Percentiles rank a stretch among this genome's conserved stretches.
phyloP scores from a whole-genome alignment of 345 rosid species.

The Erysimum cheiranthoides region DNA sequence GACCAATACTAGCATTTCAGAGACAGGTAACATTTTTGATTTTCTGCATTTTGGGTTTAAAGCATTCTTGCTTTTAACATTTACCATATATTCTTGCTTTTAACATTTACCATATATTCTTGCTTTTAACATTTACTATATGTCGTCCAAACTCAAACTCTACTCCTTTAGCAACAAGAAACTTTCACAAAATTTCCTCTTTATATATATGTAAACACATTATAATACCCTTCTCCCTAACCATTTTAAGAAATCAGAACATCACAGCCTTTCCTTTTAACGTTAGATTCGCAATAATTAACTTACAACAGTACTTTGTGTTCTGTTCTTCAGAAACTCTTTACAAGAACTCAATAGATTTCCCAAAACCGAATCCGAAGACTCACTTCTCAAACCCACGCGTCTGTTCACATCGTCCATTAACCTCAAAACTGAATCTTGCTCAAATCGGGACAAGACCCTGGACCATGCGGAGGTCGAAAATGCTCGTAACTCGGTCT shows the following conservation, averaged over 20 bases:
- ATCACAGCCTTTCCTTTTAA: too few relatives aligned
- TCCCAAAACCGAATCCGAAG: slow-evolving; percentile 48
- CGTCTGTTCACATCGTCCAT: slow-evolving; percentile 48
- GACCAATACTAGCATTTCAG: background rate
- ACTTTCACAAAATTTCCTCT: too few relatives aligned
- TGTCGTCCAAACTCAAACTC: too few relatives aligned
- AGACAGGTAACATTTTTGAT: background rate
- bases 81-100: too few relatives aligned
- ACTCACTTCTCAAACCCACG: slow-evolving; percentile 37
- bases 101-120: too few relatives aligned
- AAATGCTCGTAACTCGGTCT: slow-evolving; percentile 48
- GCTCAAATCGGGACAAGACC: slow-evolving; percentile 51
- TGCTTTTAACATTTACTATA: too few relatives aligned
- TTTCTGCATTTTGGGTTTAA: background rate
- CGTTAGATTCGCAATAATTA: background rate
- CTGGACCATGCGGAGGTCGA: slow-evolving; percentile 63
- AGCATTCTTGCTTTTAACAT: background rate
- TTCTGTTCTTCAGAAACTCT: slow-evolving; percentile 51
- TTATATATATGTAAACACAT: too few relatives aligned
- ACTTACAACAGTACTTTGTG: slow-evolving; percentile 16
- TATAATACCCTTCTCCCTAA: background rate
- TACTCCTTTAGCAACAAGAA: too few relatives aligned
- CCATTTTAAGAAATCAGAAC: background rate
- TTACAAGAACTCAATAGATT: slow-evolving; percentile 63
- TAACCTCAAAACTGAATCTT: slow-evolving; percentile 56